Conservation (phyloP, 805 yeast species). For the Myxozyma nipponensis region DNA sequence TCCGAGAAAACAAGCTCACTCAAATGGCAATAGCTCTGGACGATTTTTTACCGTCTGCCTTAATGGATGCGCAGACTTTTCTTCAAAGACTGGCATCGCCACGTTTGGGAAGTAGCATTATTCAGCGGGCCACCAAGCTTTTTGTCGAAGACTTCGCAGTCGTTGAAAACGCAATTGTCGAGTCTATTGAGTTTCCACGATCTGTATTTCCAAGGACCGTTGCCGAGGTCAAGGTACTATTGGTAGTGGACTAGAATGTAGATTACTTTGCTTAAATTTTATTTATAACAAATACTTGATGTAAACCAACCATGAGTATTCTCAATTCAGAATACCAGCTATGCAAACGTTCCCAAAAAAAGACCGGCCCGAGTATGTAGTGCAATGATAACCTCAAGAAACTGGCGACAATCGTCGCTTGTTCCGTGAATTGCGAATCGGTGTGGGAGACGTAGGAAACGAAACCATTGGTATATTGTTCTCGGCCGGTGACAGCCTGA, state of each 20-base stretch:
- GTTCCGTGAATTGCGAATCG: no score
- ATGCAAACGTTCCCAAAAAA: no score
- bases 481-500: no score
- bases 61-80: slow-evolving; percentile 33
- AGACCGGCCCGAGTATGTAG: no score
- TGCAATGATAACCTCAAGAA: no score
- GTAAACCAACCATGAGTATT: no score
- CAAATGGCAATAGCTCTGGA: slow-evolving; percentile 33
- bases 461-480: background rate
- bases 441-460: background rate
- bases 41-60: slow-evolving; percentile 37
- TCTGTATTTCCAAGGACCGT: slow-evolving; percentile 33
- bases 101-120: slow-evolving; percentile 33
- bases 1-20: slow-evolving; percentile 13
- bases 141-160: slow-evolving; percentile 35
- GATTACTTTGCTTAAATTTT: background rate
- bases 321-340: no score
- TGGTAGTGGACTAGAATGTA: slow-evolving; percentile 25
- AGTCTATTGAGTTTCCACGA: slow-evolving; percentile 27
- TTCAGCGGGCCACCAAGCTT: slow-evolving; percentile 33
- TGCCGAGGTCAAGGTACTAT: slow-evolving; percentile 33
- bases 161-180: slow-evolving; percentile 33
- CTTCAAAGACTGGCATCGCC: slow-evolving; percentile 38
- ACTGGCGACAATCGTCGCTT: no score
- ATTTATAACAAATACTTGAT: no score